Base-by-base conservation (phyloP, 2,329 filamentous ascomycete genomes). In the Ascochyta clinopodiicola region DNA sequence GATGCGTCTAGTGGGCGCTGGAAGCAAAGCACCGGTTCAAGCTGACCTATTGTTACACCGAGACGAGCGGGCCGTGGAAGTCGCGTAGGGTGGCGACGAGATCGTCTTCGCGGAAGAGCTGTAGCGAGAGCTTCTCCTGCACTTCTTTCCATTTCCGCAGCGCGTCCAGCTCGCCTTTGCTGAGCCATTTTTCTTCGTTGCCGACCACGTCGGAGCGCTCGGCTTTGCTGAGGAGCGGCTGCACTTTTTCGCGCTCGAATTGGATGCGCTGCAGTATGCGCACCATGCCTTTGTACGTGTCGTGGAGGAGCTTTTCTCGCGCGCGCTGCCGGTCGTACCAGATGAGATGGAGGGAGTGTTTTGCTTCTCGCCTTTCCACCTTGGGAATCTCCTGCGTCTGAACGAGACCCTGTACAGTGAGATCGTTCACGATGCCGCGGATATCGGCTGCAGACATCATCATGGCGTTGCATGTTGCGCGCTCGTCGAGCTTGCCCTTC, bases 401-500 rank as follows among this genome's bases (percentile, higher is more conserved):
- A 12, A 96, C 86, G 57, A 95, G 88, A 2, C 95, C 94, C 17
- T 87, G 87, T 73, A 92, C 88, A 64, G 96, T 91, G 83, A 99
- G 90, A 59, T 88, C 86, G 13, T 91, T 88, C 76, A 98, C 88
- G 59, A 92, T 89, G 54, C 88, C 87, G 42, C 95, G 91, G 22
- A 98, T 86, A 48, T 96, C 91, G 54, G 89, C 87, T 67, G 94
- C 91, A 53, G 89, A 89, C 80, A 97, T 88, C 57, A 99, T 84
- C 48, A 90, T 90, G 51, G 92, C 83, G 44, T 88, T 87, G 34
- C 90, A 89, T 12, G 97, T 82, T 57, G 90, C 88, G 75, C 96
- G 96, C 75, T 99, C 95, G 63, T 98, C 94, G n/a, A 98, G 81
- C 71, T 95, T 96, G 48, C 95, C 95, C 70, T 93, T 92, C 55